These are phyloP conservation scores for Corynascus novoguineensis DNA, from an alignment of 495 filamentous ascomycete genomes.

Conservation along the genomic window DNA sequence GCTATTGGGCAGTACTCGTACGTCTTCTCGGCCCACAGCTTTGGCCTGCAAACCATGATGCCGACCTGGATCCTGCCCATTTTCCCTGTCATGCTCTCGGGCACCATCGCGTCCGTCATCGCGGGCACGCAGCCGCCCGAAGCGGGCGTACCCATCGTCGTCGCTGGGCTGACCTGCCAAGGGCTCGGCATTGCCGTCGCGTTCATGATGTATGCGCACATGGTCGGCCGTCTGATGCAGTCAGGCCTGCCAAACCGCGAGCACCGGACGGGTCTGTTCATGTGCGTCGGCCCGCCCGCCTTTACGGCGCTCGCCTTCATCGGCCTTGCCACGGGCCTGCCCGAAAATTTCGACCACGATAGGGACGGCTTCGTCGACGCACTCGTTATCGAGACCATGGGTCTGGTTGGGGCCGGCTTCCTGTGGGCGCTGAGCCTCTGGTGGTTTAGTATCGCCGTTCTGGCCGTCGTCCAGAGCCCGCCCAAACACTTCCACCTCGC, in stretches of 20 bases:
- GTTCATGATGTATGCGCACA: conserved; percentile 53
- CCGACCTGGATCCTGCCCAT: conserved; percentile 56
- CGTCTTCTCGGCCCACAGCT: conserved; percentile 41
- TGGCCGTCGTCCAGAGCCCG: conserved; percentile 47
- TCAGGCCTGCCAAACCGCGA: conserved; percentile 47
- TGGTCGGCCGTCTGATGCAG: conserved; percentile 57
- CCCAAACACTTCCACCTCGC: conserved; percentile 51
- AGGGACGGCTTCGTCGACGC: conserved; percentile 28
- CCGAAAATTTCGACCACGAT: conserved; percentile 33
- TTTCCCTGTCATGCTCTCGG: conserved; percentile 52
- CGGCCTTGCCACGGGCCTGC: conserved; percentile 24
- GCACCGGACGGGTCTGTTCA: conserved; percentile 60
- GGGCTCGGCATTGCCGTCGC: conserved; percentile 48
- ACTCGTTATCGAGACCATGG: conserved; percentile 42
- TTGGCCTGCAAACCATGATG: conserved; percentile 42
- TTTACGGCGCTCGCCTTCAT: conserved; percentile 49
- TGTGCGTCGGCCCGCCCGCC: conserved; percentile 61
- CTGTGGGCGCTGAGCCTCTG: conserved; percentile 71
- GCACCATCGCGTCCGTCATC: conserved; percentile 46
- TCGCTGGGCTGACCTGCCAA: conserved; percentile 49
- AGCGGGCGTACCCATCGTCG: conserved; percentile 41
- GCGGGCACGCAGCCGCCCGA: conserved; percentile 39
- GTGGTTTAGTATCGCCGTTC: conserved; percentile 62
- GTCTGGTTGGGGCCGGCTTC: conserved; percentile 53
- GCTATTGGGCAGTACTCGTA: conserved; percentile 49